These are phyloP conservation scores for carrot (Daucus carota) DNA, from an alignment of 129 eudicot genomes.

Conservation along the genomic window DNA sequence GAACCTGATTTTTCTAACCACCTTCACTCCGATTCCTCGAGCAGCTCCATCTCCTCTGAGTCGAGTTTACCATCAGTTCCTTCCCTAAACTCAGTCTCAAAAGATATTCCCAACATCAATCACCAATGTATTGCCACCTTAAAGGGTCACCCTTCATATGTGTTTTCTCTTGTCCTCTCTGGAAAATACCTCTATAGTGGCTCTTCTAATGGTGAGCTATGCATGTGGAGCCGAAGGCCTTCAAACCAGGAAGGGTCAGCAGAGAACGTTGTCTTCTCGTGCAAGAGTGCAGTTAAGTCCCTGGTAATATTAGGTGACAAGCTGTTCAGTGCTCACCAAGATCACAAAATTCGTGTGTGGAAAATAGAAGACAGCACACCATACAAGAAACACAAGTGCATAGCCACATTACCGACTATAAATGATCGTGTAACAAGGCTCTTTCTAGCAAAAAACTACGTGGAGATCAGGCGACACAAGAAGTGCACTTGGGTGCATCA, in stretches of 20 bases:
- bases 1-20: slow-evolving; percentile 12
- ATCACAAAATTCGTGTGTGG: slow-evolving; percentile 75
- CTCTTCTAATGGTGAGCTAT: slow-evolving; percentile 48
- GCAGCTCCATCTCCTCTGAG: slow-evolving; percentile 38
- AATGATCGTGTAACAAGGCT: slow-evolving; percentile 46
- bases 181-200: slow-evolving; percentile 59
- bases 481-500: slow-evolving; percentile 78
- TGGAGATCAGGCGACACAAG: slow-evolving; percentile 48
- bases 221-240: slow-evolving; percentile 41
- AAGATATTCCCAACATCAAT: slow-evolving; percentile 13
- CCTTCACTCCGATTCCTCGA: slow-evolving; percentile 28
- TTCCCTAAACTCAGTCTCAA: slow-evolving; percentile 37
- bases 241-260: background rate
- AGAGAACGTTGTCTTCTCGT: slow-evolving; percentile 10
- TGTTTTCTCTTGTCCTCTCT: slow-evolving; percentile 48
- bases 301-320: slow-evolving; percentile 42
- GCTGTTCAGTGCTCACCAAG: slow-evolving; percentile 69
- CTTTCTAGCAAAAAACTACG: slow-evolving; percentile 51
- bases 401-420: slow-evolving; percentile 56
- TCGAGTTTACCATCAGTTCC: slow-evolving; percentile 62
- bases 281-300: slow-evolving; percentile 46
- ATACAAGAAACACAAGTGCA: slow-evolving; percentile 16
- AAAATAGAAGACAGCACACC: slow-evolving; percentile 25
- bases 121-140: slow-evolving; percentile 45
- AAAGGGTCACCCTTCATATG: slow-evolving; percentile 59